Evolutionary conservation across 768 basidiomycete species (phyloP).

Genomic region (Boletus rubroflammeus): DNA sequence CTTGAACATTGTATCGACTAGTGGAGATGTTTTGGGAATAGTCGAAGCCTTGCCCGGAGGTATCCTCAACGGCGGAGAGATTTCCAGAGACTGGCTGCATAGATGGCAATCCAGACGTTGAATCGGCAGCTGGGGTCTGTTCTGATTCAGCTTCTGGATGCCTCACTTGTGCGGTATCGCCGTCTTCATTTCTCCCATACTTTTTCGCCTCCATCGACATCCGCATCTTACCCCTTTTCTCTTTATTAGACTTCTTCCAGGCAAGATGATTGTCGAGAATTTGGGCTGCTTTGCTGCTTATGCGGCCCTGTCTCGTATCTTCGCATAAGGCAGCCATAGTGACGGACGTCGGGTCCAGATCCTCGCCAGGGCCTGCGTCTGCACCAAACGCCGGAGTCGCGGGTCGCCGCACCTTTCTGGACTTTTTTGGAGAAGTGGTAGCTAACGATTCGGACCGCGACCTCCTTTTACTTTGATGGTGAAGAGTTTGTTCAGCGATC

Average conservation of each 20-base stretch:
- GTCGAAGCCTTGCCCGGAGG: slow-evolving; percentile 62
- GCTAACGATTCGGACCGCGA: slow-evolving; percentile 15
- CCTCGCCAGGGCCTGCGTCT: slow-evolving; percentile 65
- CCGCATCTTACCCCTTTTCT: slow-evolving; percentile 63
- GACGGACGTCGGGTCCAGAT: slow-evolving; percentile 76
- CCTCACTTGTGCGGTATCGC: slow-evolving; percentile 28
- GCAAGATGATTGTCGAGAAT: slow-evolving; percentile 66
- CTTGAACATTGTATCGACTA: slow-evolving; percentile 78
- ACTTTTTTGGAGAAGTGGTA: slow-evolving; percentile 31
- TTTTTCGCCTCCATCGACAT: slow-evolving; percentile 68
- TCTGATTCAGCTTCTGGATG: slow-evolving; percentile 11
- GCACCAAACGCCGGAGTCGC: slow-evolving; percentile 56
- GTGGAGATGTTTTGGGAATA: slow-evolving; percentile 62
- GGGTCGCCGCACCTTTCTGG: slow-evolving; percentile 38
- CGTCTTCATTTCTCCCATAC: slow-evolving; percentile 58
- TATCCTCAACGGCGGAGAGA: slow-evolving; percentile 31
- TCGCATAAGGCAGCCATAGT: slow-evolving; percentile 79
- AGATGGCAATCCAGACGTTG: slow-evolving; percentile 12
- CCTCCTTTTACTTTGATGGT: slow-evolving; percentile 19
- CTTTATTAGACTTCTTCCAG: slow-evolving; percentile 68
- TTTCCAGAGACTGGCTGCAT: slow-evolving; percentile 16
- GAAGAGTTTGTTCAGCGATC: slow-evolving; percentile 5
- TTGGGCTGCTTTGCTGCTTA: slow-evolving; percentile 73
- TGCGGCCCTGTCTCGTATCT: slow-evolving; percentile 74
- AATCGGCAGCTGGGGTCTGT: slow-evolving; percentile 1